Conservation (phyloP, 768 basidiomycete genomes). For the Russula sp. region DNA sequence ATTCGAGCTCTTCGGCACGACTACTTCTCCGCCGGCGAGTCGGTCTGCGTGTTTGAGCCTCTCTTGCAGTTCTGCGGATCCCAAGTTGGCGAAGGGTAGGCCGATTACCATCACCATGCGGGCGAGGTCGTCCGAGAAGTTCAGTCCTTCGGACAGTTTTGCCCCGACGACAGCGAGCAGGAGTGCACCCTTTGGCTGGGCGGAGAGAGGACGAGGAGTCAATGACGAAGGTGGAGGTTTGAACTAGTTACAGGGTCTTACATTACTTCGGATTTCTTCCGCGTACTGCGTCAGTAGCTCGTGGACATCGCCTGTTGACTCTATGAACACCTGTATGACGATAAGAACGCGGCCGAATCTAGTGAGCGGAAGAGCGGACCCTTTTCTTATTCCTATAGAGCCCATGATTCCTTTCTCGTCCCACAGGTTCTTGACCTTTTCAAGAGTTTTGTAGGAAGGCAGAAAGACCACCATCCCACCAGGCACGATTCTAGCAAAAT, state of each 20-base stretch:
- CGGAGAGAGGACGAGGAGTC: neutral
- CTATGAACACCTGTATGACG: constrained; percentile 19
- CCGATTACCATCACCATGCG: constrained; percentile 86
- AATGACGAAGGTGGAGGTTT: neutral
- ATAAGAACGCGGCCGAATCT: neutral
- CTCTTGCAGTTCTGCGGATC: constrained; percentile 88
- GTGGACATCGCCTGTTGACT: constrained; percentile 24
- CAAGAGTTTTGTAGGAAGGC: constrained; percentile 85
- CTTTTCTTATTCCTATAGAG: constrained; percentile 70
- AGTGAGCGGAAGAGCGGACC: constrained; percentile 42
- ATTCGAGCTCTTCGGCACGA: constrained; percentile 45
- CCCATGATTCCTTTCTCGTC: constrained; percentile 54
- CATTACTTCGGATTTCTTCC: constrained; percentile 21
- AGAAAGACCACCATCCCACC: constrained; percentile 93
- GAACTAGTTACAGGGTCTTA: neutral
- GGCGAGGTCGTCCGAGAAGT: constrained; percentile 54
- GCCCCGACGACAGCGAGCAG: constrained; percentile 95
- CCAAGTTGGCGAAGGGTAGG: constrained; percentile 88
- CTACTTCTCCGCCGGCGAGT: constrained; percentile 43
- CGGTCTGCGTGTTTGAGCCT: constrained; percentile 84
- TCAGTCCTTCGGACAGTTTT: constrained; percentile 91
- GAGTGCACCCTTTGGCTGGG: constrained; percentile 57
- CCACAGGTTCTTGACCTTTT: constrained; percentile 67
- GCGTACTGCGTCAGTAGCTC: constrained; percentile 20
- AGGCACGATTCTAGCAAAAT: constrained; percentile 73